Evolutionary conservation across 1,139 yeast species (phyloP), one percentile per base, ranked within the genome.

Genomic region (Scheffersomyces insectosa): DNA sequence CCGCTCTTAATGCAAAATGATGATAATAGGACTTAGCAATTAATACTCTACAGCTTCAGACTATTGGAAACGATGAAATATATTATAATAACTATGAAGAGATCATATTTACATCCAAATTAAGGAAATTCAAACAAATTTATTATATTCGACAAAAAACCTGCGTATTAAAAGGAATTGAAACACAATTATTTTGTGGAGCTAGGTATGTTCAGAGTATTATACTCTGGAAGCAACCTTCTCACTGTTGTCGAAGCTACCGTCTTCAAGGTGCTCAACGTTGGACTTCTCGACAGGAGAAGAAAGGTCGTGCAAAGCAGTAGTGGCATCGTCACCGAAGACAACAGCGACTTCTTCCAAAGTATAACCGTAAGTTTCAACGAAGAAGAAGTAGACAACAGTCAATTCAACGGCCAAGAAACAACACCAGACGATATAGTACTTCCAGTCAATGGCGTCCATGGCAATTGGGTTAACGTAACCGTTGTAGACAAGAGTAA

Each of bases 391-490:
- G 54, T 57, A 68, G 31, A 71, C 74, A 29, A 71, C 58, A 11
- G 55, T 43, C 15, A 70, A 50, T 48, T 73, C 77, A 37, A 68
- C 70, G 1, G 62, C 67, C 37, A 73, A 53, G 32, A 67, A 52
- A 58, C 73, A 66, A 50, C 76, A 64, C 60, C 60, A 80, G 7
- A 81, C 82, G 50, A 80, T 78, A 58, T 81, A 82, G 65, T 79
- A 81, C 55, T 77, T 79, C 83, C 84, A 80, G 33, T 68, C 70
- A 50, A 81, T 75, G 30, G 76, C 75, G 45, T 72, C 80, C 80
- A 81, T 74, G 31, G 84, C 86, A 54, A 81, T 70, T 6, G 85
- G 79, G 53, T 79, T 79, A 41, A 79, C 82, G 55, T 73, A 80
- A 34, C 79, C 70, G 42, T 72, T 73, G 63, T 63, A 58, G 30